Base-by-base conservation (phyloP, 1,139 yeast species). In the Debaryomycetaceae sp. region DNA sequence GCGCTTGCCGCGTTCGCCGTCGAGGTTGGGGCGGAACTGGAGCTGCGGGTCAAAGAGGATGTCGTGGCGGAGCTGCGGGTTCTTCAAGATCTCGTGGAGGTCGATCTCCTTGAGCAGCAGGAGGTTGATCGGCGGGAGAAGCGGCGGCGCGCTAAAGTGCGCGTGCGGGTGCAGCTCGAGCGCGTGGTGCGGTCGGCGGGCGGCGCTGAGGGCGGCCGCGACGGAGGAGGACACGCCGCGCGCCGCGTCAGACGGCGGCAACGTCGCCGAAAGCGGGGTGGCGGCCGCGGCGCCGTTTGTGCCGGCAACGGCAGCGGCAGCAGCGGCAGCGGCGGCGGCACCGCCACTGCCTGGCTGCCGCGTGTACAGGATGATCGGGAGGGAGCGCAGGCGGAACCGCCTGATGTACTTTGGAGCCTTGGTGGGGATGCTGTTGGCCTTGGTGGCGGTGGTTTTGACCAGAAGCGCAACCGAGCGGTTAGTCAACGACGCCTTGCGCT, bases 31-130 rank as follows among this genome's bases (percentile, higher is more conserved):
- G 45, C 96, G 71, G 56, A 88, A 88, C 62, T 88, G 96, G 37
- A 89, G 68, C 51, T 84, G 86, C 12, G 96, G 95, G 58, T 89
- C 96, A 52, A 89, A 89, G 17, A 86, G 70, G 36, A 89, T 85
- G 51, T 89, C 97, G 53, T 89, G 97, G 41, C 97, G 75, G 37
- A 89, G 66, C 56, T 86, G 96, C 6, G 96, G 96, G 56, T 89
- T 89, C 51, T 84, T 84, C 46, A 89, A 69, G 35, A 91, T 88
- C 50, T 88, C 96, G 40, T 83, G 85, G 33, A 89, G 61, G 49
- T 89, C 96, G 37, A 89, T 84, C 53, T 88, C 96, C 44, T 82
- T 77, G 44, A 89, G 67, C 25, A 88, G 78, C 48, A 83, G 91
- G 35, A 85, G 63, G 53, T 85, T 86, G 35, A 88, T 89, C 1